phyloP scores from a whole-genome alignment of 768 basidiomycete genomes.

The Gloeophyllum trabeum region DNA sequence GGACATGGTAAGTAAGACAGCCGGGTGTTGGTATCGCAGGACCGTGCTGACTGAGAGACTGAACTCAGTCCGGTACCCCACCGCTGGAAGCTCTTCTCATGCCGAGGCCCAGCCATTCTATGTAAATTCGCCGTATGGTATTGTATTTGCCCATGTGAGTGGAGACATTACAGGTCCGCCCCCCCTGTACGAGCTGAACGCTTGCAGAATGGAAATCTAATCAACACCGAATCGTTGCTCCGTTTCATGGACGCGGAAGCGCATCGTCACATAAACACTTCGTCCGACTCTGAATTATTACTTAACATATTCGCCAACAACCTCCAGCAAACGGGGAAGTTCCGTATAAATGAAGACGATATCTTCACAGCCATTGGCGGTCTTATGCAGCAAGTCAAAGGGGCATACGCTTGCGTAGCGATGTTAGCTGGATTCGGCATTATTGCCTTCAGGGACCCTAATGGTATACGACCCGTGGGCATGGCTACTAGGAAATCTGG shows the following conservation, averaged over 20 bases:
- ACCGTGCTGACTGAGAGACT: no score
- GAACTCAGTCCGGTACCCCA: constrained; percentile 95
- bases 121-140: constrained; percentile 99
- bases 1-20: constrained; percentile 79
- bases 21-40: no score
- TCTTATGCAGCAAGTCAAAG: constrained; percentile 79
- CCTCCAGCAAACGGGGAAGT: constrained; percentile 96
- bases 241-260: constrained; percentile 93
- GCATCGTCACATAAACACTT: constrained; percentile 97
- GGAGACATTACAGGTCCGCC: background rate
- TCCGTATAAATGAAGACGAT: constrained; percentile 98
- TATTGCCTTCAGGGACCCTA: constrained; percentile 96
- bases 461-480: constrained; percentile 91
- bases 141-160: constrained; percentile 92
- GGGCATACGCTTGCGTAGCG: constrained; percentile 95
- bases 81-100: constrained; percentile 93
- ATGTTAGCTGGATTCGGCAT: constrained; percentile 99
- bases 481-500: constrained; percentile 57
- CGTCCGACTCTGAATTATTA: constrained; percentile 93
- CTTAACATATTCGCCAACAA: constrained; percentile 98
- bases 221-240: constrained; percentile 81
- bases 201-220: constrained; percentile 90
- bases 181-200: background rate
- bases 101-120: constrained; percentile 99
- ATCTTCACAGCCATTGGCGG: constrained; percentile 91